Conservation (phyloP, 2,329 filamentous ascomycete genomes). For the Sordariomycetes sp. region DNA sequence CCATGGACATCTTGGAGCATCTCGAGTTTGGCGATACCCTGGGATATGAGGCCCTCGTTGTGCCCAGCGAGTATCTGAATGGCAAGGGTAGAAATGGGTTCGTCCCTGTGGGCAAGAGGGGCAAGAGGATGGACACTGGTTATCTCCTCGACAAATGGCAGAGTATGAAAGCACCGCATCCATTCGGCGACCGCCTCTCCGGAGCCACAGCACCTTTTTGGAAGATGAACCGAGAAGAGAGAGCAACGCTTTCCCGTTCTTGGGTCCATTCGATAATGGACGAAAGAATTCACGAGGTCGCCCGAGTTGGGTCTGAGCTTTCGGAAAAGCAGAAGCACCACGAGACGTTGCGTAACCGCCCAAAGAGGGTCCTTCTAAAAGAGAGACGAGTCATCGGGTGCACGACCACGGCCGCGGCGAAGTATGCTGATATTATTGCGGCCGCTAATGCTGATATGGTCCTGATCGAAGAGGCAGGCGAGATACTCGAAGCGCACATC, state of each 20-base stretch:
- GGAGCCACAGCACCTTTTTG: constrained; percentile 32
- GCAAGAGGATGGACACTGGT: constrained; percentile 7
- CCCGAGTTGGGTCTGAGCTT: constrained; percentile 24
- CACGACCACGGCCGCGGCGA: constrained; percentile 62
- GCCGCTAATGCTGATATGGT: constrained; percentile 46
- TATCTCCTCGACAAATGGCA: constrained; percentile 48
- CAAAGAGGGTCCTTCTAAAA: constrained; percentile 30
- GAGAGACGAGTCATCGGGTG: constrained; percentile 54
- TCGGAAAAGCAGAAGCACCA: constrained; percentile 29
- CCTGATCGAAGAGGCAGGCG: constrained; percentile 62
- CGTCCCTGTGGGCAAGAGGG: background rate
- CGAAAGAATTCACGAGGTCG: constrained; percentile 37
- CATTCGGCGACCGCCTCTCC: constrained; percentile 21
- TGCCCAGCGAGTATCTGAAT: background rate
- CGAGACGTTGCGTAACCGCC: constrained; percentile 30
- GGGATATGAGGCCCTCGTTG: background rate
- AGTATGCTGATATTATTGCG: constrained; percentile 40
- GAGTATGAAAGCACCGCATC: constrained; percentile 30
- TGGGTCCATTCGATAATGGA: constrained; percentile 36
- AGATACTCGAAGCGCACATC: constrained; percentile 51
- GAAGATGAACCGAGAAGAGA: constrained; percentile 28
- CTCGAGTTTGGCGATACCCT: constrained; percentile 6
- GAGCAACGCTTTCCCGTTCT: constrained; percentile 20
- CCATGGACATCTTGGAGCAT: constrained; percentile 3
- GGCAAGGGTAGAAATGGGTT: constrained; percentile 1